Percentiles rank a stretch among this genome's conserved stretches.
Evolutionary conservation across 345 rosid species (phyloP).

Genomic region (Rubroshorea leprosula): DNA sequence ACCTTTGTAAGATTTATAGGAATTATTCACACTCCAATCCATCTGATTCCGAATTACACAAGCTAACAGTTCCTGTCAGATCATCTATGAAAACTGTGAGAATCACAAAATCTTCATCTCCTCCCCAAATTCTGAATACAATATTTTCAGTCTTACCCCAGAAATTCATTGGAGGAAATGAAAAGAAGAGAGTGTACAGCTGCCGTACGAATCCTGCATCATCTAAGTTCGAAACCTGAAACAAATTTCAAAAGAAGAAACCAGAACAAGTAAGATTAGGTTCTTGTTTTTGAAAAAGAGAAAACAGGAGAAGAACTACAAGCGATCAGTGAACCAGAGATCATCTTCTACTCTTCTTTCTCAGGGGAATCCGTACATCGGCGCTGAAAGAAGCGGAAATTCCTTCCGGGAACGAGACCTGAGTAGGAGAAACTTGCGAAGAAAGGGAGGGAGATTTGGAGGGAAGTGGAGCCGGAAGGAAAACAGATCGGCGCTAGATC

Average conservation of each 20-base stretch:
- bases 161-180: not conserved
- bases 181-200: not conserved
- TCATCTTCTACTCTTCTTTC: slow-evolving; percentile 6
- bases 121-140: not conserved
- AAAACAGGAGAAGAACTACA: not conserved
- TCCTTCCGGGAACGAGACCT: not conserved
- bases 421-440: not conserved
- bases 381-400: not conserved
- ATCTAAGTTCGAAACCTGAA: not conserved
- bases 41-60: slow-evolving; percentile 37
- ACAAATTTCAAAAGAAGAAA: not conserved
- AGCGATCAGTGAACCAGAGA: slow-evolving; percentile 6
- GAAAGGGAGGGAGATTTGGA: slow-evolving; percentile 33
- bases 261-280: not conserved
- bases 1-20: slow-evolving; percentile 84
- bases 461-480: slow-evolving; percentile 26
- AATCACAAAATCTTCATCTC: not conserved
- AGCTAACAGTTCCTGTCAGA: slow-evolving; percentile 21
- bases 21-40: slow-evolving; percentile 82
- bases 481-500: slow-evolving; percentile 52
- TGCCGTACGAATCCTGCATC: not conserved
- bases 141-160: not conserved
- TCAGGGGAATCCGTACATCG: slow-evolving; percentile 1
- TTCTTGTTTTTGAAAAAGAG: not conserved
- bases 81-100: not conserved